A percentile compares a stretch with the other conserved stretches of the same genome.
Conservation (phyloP, 441 rosid species). For the Euphorbia schlechtendalii region DNA sequence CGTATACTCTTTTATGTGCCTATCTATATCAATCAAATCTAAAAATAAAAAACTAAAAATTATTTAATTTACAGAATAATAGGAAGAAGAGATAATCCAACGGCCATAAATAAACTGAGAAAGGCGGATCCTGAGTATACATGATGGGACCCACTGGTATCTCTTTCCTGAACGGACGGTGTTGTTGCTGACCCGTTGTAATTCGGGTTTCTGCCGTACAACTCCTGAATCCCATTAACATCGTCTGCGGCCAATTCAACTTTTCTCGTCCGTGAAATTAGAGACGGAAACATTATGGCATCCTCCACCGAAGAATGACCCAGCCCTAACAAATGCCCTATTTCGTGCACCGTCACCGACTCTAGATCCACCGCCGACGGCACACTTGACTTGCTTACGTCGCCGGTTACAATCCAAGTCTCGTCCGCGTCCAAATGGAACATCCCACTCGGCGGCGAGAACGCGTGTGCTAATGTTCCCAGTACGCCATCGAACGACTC, state of each 20-base stretch:
- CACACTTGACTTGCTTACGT: constrained; percentile 15
- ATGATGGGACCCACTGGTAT: constrained; percentile 26
- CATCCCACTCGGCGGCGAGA: constrained; percentile 72
- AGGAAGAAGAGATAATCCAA: constrained; percentile 31
- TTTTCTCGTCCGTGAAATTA: constrained; percentile 42
- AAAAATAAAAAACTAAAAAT: too few species aligned
- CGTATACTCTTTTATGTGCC: too few species aligned
- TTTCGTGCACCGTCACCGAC: constrained; percentile 85
- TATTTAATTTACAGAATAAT: too few species aligned
- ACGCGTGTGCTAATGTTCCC: constrained; percentile 86
- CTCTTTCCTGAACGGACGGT: constrained; percentile 37
- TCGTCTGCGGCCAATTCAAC: constrained; percentile 59
- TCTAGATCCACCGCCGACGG: constrained; percentile 69
- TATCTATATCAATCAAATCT: too few species aligned
- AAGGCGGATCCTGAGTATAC: constrained; percentile 13
- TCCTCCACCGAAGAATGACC: constrained; percentile 66
- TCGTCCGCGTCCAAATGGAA: constrained; percentile 70
- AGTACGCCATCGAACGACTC: constrained; percentile 77
- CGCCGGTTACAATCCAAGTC: constrained; percentile 62
- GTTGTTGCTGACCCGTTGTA: constrained; percentile 36
- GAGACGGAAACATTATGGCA: constrained; percentile 76
- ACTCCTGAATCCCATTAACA: constrained; percentile 49
- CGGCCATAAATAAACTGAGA: constrained; percentile 23
- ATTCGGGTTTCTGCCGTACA: constrained; percentile 72
- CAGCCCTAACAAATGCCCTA: constrained; percentile 79